phyloP scores from a whole-genome alignment of 2,329 filamentous ascomycete species.

The Fusarium newnesense region DNA sequence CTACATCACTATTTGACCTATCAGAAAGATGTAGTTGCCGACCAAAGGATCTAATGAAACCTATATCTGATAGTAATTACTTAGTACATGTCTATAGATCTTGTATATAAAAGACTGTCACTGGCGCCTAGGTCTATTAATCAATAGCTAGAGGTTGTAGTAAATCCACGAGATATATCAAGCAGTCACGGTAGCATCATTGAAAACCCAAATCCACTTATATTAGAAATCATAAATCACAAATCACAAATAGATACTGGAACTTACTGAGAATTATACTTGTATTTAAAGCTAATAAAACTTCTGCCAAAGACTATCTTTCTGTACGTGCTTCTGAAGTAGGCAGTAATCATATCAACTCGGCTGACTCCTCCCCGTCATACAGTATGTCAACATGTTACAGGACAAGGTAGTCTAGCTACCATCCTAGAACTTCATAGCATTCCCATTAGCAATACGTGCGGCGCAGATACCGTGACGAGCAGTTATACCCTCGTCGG shows the following conservation, averaged over 20 bases:
- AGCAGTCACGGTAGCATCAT: no score
- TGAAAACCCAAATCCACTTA: no score
- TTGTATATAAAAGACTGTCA: no score
- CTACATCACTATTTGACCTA: not conserved
- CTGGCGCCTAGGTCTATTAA: not conserved
- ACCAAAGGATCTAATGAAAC: not conserved
- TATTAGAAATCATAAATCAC: not conserved
- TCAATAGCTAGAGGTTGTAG: no score
- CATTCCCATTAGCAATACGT: not conserved
- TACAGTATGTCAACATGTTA: no score
- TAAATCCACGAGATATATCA: no score
- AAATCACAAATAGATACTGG: not conserved
- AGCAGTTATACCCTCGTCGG: not conserved
- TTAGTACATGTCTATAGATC: not conserved
- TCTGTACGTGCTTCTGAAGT: not conserved
- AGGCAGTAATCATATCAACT: not conserved
- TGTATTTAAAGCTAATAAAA: not conserved
- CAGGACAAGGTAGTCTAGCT: not conserved
- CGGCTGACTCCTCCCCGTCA: not conserved
- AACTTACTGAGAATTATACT: not conserved
- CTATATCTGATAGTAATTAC: no score
- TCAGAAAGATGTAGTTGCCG: not conserved
- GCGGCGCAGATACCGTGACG: not conserved
- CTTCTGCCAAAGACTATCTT: accelerated
- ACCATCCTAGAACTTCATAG: not conserved